Evolutionary conservation across 257 asterid genomes (phyloP).

Genomic region (Nicotiana knightiana): DNA sequence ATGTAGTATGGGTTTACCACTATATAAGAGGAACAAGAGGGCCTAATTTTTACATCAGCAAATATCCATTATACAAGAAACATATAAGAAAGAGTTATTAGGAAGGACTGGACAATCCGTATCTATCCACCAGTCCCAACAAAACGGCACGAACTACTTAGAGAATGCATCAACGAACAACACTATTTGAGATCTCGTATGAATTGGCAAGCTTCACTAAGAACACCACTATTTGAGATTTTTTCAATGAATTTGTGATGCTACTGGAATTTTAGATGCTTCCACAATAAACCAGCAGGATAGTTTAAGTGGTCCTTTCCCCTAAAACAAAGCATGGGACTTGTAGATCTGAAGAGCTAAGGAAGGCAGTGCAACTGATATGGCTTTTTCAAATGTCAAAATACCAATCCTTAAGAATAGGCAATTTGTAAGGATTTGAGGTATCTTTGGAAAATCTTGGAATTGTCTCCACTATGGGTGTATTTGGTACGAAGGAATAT

Average conservation of each 20-base stretch:
- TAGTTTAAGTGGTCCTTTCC: too few relatives aligned
- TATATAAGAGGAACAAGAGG: neutral
- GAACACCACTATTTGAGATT: conserved; percentile 62
- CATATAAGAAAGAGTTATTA: conserved; percentile 4
- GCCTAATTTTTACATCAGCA: conserved; percentile 13
- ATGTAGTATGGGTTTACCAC: neutral
- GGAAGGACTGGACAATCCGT: conserved; percentile 4
- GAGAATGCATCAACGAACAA: conserved; percentile 9
- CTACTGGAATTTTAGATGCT: conserved; percentile 55
- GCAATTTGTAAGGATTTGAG: too few relatives aligned
- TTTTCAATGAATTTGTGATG: conserved; percentile 91
- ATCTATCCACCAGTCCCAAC: conserved; percentile 13
- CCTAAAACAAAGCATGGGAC: too few relatives aligned
- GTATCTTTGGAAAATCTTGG: too few relatives aligned
- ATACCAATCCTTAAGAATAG: too few relatives aligned
- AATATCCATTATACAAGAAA: conserved; percentile 6
- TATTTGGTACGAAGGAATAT: too few relatives aligned
- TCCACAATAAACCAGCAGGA: neutral
- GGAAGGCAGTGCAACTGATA: too few relatives aligned
- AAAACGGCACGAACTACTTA: neutral
- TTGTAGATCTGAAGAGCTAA: too few relatives aligned
- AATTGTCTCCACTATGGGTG: too few relatives aligned
- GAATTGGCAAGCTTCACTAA: conserved; percentile 83
- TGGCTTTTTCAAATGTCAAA: too few relatives aligned
- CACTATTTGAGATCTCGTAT: conserved; percentile 78